Evolutionary conservation across 2,329 filamentous ascomycete species (phyloP), one percentile per base, ranked within the genome.

Genomic region (Cladorrhinum sp.): DNA sequence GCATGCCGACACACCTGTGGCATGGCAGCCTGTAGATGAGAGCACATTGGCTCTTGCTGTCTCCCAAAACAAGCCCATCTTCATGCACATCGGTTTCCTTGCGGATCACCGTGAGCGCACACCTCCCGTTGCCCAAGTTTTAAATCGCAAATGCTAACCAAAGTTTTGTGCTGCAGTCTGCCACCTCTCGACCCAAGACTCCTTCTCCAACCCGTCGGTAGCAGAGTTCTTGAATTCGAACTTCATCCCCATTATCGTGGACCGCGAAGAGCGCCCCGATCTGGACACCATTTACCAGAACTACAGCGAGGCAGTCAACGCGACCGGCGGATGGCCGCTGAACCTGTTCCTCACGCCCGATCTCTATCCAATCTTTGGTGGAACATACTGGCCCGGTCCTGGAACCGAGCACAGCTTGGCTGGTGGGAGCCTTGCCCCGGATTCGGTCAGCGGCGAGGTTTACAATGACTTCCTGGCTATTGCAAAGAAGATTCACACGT

Each of bases 251-350:
- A 87, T 98, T 73, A 90, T 97, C 68, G 85, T 98, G 70, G 95
- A 99, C 75, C 86, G 93, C 62, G 95, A 99, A 75, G 92, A 96
- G 75, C 87, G 93, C 24, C 93, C 93, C 8, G 93, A 98, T 71
- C 86, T 98, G 65, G 95, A 99, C 71, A 87, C 90, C 63, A 93
- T 98, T 65, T 98, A 98, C 74, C 97, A 97, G 92, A 96, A 96
- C 77, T 99, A 96, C 74, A 89, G 96, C 45, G 92, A 97, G 73
- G 93, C 93, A 1, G 93, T 95, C 10, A 96, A 90, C 61, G 92
- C 90, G 20, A 88, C 85, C 1, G 93, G 92, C 9, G 95, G 95
- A 41, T 98, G 95, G 93, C 95, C 95, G 1, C 78, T 98, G 62
- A 98, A 97, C 71, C 88, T 96, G n/a, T 98, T 99, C 72, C 82